phyloP scores from a whole-genome alignment of 768 basidiomycete genomes.

The Boletus pseudo-olivaceus region DNA sequence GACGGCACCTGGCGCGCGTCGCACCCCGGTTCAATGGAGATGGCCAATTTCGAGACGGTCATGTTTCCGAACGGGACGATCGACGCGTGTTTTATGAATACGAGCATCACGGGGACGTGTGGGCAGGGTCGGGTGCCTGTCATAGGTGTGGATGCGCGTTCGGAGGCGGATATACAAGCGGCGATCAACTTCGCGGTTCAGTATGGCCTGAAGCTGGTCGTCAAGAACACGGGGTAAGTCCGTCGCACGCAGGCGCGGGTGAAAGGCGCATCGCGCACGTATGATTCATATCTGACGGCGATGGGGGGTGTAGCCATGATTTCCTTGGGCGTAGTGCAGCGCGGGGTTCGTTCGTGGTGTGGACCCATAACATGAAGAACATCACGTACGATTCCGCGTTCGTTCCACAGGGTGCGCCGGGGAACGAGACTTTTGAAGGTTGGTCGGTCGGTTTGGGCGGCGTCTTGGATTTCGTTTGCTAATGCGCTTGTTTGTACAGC shows the following conservation, averaged over 20 bases:
- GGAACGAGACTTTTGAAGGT: conserved; percentile 4
- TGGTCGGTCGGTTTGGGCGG: background rate
- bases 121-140: conserved; percentile 17
- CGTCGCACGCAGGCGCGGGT: background rate
- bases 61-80: conserved; percentile 43
- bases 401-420: conserved; percentile 30
- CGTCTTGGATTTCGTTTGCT: background rate
- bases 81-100: conserved; percentile 35
- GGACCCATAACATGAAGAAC: conserved; percentile 41
- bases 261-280: background rate
- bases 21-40: conserved; percentile 40
- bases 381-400: conserved; percentile 33
- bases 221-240: conserved; percentile 26
- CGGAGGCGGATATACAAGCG: conserved; percentile 17
- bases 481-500: conserved; percentile 20
- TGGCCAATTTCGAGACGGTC: conserved; percentile 32
- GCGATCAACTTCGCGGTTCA: conserved; percentile 20
- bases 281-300: background rate
- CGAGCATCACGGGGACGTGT: conserved; percentile 19
- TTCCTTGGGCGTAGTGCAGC: conserved; percentile 39
- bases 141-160: conserved; percentile 19
- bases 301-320: conserved; percentile 29
- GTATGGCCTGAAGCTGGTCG: conserved; percentile 16
- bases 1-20: conserved; percentile 41
- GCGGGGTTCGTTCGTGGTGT: conserved; percentile 36